Base-by-base conservation (phyloP, 768 basidiomycete species). In the Artomyces pyxidatus region DNA sequence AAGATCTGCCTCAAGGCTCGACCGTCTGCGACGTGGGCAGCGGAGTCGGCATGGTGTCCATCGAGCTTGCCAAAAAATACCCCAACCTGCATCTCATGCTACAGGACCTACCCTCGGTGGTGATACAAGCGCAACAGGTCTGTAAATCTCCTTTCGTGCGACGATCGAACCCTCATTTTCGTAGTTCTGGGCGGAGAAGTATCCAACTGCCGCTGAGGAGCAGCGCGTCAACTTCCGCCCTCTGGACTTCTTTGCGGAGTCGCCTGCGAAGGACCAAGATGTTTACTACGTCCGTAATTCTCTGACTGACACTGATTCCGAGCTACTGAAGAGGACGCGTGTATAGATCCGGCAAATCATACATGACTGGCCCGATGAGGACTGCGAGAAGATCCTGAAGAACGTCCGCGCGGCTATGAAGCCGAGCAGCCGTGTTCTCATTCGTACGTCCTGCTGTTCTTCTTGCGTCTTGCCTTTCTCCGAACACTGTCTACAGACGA, bases 311-410 rank as follows among this genome's bases (percentile, higher is more conserved):
- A 6, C 2, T 14, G n/a, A 10, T 21, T 8, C 7, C 4, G 17
- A 28, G 6, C 6, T 2, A 37, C 19, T 14, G 17, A 21, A 14
- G 16, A 16, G 39, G 32, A 17, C 42, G 25, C 28, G 3, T 8
- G 3, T 28, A 10, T 25, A 42, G 37, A 19, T 41, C 25, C 17
- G 26, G 42, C 47, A 61, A 42, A 61, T 63, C 37, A 56, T 63
- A 21, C 69, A 68, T 41, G 60, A 71, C 50, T 71, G 68, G 70
- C 65, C 66, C 9, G 61, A 68, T 25, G 58, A 59, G 1, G 64
- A 68, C 23, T 64, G 61, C 35, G 29, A 61, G 17, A 52, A 37
- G 2, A 68, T 71, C 42, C 47, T 70, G 29, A 58, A 51, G 25
- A 65, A 62, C 41, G 45, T 70, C 3, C 51, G 56, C 7, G 54